phyloP scores from a whole-genome alignment of 2,329 filamentous ascomycete genomes.

The Cercospora berteroae region DNA sequence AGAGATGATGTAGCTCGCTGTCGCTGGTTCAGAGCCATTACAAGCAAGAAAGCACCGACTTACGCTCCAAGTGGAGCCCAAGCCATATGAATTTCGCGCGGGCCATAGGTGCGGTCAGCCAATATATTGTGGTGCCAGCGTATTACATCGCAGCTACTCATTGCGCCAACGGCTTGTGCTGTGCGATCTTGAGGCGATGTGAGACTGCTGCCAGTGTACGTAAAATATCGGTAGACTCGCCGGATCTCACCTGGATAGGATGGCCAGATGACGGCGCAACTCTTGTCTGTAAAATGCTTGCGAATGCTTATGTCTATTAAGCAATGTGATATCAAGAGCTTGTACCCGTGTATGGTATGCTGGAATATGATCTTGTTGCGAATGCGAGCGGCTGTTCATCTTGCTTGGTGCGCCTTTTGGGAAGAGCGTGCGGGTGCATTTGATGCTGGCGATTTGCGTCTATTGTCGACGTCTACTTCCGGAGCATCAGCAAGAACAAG shows the following conservation, averaged over 20 bases:
- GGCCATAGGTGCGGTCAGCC: not conserved
- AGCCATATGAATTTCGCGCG: not conserved
- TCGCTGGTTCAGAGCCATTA: not conserved
- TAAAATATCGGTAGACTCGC: not conserved
- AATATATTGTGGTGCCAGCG: not conserved
- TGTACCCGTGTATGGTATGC: not conserved
- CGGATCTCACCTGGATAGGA: not conserved
- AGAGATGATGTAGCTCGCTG: not conserved
- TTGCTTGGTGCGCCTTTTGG: not conserved
- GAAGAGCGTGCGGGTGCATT: not conserved
- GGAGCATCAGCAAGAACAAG: not conserved
- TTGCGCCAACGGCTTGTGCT: not conserved
- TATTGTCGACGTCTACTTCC: not conserved
- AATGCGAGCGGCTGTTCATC: not conserved
- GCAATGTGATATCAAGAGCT: not conserved
- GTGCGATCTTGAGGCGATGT: no score
- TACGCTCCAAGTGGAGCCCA: not conserved
- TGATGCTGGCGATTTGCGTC: not conserved
- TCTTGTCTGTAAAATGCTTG: not conserved
- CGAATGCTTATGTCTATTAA: not conserved
- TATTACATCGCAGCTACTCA: not conserved
- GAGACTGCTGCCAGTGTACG: not conserved
- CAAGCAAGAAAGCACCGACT: not conserved
- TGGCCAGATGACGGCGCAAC: not conserved
- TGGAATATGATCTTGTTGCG: not conserved